Conservation (phyloP, 2,329 filamentous ascomycete genomes). For the Fusarium newnesense region DNA sequence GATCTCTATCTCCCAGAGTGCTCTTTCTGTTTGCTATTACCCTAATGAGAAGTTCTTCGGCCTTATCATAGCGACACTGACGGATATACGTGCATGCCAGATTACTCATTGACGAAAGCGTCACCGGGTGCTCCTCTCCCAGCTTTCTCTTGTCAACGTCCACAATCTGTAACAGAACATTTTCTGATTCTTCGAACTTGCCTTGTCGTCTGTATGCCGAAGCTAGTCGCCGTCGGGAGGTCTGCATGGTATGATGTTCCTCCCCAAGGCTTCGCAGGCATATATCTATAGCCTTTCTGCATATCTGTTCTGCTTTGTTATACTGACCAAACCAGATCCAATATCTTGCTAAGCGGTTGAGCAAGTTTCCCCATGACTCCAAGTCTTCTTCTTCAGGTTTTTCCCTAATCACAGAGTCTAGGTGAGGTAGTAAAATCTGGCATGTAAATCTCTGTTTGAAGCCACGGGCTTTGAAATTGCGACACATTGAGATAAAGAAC, state of each 20-base stretch:
- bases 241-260: too few species aligned
- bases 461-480: too few species aligned
- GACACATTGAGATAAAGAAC: neutral
- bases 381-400: neutral
- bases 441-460: too few species aligned
- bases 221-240: too few species aligned
- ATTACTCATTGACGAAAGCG: too few species aligned
- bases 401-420: neutral
- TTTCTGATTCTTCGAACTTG: accelerated
- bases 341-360: neutral
- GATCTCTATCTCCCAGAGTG: accelerated
- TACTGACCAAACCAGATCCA: accelerated
- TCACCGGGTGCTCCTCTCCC: too few species aligned
- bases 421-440: conserved; percentile 4
- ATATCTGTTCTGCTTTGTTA: neutral
- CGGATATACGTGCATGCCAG: accelerated
- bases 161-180: too few species aligned
- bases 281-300: too few species aligned
- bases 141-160: too few species aligned
- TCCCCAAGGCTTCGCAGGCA: neutral
- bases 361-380: neutral
- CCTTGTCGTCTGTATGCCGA: accelerated
- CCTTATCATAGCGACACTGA: neutral
- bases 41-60: neutral
- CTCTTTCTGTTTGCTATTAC: accelerated